phyloP scores from a whole-genome alignment of 495 filamentous ascomycete species.

The Talaromyces borbonicus region DNA sequence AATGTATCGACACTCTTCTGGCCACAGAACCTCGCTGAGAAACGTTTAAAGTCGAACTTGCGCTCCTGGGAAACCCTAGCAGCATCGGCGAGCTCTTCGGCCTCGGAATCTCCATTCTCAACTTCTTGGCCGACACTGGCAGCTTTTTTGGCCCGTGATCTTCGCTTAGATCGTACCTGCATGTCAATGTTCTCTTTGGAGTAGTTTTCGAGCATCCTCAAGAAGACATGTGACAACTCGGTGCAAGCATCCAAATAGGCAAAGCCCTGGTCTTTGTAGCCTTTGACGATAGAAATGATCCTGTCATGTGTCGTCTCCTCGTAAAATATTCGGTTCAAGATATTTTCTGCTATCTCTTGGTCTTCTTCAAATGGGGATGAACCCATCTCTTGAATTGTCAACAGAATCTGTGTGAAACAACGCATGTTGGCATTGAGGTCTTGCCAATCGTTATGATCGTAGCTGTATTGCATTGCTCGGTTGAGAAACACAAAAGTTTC shows the following conservation, averaged over 20 bases:
- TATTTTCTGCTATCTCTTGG: constrained; percentile 97
- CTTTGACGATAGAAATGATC: constrained; percentile 63
- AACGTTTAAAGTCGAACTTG: constrained; percentile 88
- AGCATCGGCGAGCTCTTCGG: constrained; percentile 62
- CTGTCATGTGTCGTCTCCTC: constrained; percentile 90
- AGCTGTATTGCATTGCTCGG: constrained; percentile 63
- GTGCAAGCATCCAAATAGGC: constrained; percentile 89
- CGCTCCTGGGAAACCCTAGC: constrained; percentile 65
- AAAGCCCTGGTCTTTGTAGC: constrained; percentile 88
- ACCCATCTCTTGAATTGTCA: constrained; percentile 92
- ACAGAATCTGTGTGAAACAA: constrained; percentile 67
- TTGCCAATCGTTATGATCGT: constrained; percentile 77
- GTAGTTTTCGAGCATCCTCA: constrained; percentile 86
- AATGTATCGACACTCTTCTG: constrained; percentile 87
- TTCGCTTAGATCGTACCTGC: constrained; percentile 73
- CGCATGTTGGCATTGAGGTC: constrained; percentile 82
- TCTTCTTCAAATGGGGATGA: constrained; percentile 80
- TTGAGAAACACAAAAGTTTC: constrained; percentile 86
- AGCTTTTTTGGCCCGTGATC: constrained; percentile 59
- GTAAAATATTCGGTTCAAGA: constrained; percentile 93
- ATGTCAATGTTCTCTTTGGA: constrained; percentile 90
- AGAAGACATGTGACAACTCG: constrained; percentile 81
- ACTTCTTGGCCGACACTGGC: constrained; percentile 18
- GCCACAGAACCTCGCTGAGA: constrained; percentile 67
- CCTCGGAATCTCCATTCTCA: constrained; percentile 51